phyloP scores from a whole-genome alignment of 371 early-diverging fungal genomes.

The Batkoa obscura region DNA sequence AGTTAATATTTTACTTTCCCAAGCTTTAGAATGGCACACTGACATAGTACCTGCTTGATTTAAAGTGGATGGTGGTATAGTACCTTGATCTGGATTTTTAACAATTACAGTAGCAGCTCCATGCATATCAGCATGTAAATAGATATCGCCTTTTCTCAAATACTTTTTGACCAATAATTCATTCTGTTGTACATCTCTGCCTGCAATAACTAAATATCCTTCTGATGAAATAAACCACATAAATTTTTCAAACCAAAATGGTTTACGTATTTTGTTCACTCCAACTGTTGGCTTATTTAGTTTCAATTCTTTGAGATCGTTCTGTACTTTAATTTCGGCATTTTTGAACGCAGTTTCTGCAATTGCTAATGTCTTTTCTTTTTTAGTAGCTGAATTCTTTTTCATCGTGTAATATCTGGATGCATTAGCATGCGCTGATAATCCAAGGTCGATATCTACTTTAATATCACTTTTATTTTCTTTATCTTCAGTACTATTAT shows the following conservation, averaged over 20 bases:
- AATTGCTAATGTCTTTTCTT: conserved; percentile 73
- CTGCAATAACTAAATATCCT: conserved; percentile 87
- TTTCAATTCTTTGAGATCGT: conserved; percentile 35
- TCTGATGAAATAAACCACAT: conserved; percentile 95
- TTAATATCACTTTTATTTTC: conserved; percentile 12
- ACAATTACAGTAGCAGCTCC: conserved; percentile 90
- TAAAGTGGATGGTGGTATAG: conserved; percentile 76
- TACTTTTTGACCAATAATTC: conserved; percentile 92
- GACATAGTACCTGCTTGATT: conserved; percentile 95
- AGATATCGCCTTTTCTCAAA: conserved; percentile 62
- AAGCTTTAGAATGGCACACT: conserved; percentile 88
- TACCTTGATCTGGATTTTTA: conserved; percentile 57
- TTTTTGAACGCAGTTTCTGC: conserved; percentile 68
- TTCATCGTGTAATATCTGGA: conserved; percentile 72
- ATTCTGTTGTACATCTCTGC: conserved; percentile 93
- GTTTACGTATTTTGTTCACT: conserved; percentile 72
- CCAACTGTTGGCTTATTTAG: conserved; percentile 46
- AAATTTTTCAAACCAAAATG: conserved; percentile 99
- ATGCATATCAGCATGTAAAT: conserved; percentile 93
- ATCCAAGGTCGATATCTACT: conserved; percentile 69
- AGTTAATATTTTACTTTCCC: conserved; percentile 94
- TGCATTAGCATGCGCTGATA: conserved; percentile 84
- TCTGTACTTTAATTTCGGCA: conserved; percentile 72
- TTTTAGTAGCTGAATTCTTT: conserved; percentile 61
- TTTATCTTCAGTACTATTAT: not conserved